Base-by-base conservation (phyloP, 169 alveolate genomes). In the Plasmodium gonderi region DNA sequence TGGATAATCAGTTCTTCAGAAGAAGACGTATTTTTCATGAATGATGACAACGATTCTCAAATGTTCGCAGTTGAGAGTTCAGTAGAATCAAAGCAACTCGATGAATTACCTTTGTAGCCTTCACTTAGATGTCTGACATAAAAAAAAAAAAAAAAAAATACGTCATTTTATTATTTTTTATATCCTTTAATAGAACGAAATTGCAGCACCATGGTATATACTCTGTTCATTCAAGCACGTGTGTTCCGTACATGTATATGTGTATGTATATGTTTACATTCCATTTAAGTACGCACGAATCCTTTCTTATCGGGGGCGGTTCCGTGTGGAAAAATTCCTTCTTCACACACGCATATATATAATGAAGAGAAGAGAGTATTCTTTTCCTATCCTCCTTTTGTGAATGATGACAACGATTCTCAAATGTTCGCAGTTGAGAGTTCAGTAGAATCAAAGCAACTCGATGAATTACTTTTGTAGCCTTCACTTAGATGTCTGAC, bases 401-500 rank as follows among this genome's bases (percentile, higher is more conserved):
- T 47, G 85, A 72, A 49, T 83, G 92, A 83, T 68, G 92, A 83
- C 49, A 83, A 83, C 38, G 14, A 11, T 45, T 83, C 82, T 83
- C 82, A 83, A 54, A 69, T 49, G 78, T 83, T 83, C 85, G 92
- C 92, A 83, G 83, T 83, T 29, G 92, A 74, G 78, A 68, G 74
- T 20, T 72, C 12, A 5, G 33, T 40, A n/a, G n/a, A 65, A 65
- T 2, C 1, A 44, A n/a, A 67, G 44, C 38, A 42, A 38, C 77
- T 82, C 83, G 20, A 82, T 83, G 85, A 72, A 47, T 31, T 81
- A 31, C 6, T 36, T 3, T n/a, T 14, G 75, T 81, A 83, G 92
- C 92, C 92, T 83, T 83, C 85, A 45, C 92, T 83, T 83, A 83
- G 92, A 83, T 83, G 92, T 83, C 92, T 83, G 92, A 83, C 85